phyloP scores from a whole-genome alignment of 768 basidiomycete species.

The Tephrocybe sp. region DNA sequence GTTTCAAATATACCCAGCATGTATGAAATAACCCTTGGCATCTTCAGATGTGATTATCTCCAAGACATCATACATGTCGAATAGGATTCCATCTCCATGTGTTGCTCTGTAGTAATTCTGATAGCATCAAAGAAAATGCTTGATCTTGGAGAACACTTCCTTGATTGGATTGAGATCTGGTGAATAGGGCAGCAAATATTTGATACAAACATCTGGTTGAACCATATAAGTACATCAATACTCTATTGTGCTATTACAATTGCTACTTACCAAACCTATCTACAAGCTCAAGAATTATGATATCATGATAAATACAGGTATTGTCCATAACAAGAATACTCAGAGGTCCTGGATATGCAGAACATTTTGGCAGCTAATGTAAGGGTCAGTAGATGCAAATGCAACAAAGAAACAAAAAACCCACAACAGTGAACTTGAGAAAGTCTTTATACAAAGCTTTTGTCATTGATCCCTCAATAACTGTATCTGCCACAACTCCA shows the following conservation, averaged over 20 bases:
- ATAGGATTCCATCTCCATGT: slow-evolving; percentile 20
- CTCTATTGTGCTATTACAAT: too few relatives aligned
- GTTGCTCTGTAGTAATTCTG: slow-evolving; percentile 4
- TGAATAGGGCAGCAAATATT: slow-evolving; percentile 37
- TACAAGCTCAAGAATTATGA: slow-evolving; percentile 25
- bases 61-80: slow-evolving; percentile 25
- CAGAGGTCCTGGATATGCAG: slow-evolving; percentile 25
- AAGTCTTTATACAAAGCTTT: slow-evolving; percentile 21
- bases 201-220: slow-evolving; percentile 24
- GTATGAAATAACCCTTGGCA: slow-evolving; percentile 29
- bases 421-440: slow-evolving; percentile 24
- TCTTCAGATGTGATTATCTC: slow-evolving; percentile 26
- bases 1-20: slow-evolving; percentile 28
- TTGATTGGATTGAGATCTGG: slow-evolving; percentile 41
- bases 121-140: slow-evolving; percentile 26
- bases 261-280: slow-evolving; percentile 9
- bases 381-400: background rate
- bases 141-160: slow-evolving; percentile 38
- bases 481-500: slow-evolving; percentile 26
- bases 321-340: slow-evolving; percentile 35
- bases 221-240: too few relatives aligned
- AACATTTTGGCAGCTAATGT: slow-evolving; percentile 22
- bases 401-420: slow-evolving; percentile 6
- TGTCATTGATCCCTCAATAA: slow-evolving; percentile 31
- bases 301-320: slow-evolving; percentile 30